These are phyloP conservation scores for Mycena galopus DNA, from an alignment of 768 basidiomycete species.

Conservation along the genomic window DNA sequence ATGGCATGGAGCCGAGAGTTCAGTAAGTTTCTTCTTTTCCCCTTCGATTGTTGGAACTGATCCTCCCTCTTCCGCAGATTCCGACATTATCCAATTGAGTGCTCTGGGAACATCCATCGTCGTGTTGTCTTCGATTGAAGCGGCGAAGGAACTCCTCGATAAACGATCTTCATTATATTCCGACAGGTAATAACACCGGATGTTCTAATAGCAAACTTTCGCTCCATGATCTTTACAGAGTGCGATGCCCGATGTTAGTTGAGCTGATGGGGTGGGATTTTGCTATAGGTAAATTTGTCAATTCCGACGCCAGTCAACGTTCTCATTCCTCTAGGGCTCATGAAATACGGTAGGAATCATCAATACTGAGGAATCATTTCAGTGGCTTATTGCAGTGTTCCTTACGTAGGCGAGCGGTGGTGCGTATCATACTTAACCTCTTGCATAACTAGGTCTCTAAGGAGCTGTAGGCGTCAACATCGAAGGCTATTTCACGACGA, in stretches of 20 bases:
- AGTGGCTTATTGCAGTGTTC: not conserved
- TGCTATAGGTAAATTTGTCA: not conserved
- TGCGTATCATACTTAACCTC: no score
- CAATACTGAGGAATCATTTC: not conserved
- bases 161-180: conserved; percentile 2
- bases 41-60: no score
- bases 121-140: not conserved
- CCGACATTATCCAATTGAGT: not conserved
- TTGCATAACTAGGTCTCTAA: no score
- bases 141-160: not conserved
- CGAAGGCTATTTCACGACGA: no score
- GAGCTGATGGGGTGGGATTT: conserved; percentile 4
- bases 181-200: not conserved
- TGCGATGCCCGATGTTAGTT: not conserved
- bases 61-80: not conserved
- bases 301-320: no score
- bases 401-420: no score
- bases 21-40: no score
- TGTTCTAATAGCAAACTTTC: no score
- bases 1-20: no score
- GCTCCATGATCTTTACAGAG: not conserved
- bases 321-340: not conserved
- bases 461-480: no score
- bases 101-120: not conserved
- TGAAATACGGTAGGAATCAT: not conserved